Percentiles rank a stretch among this genome's conserved stretches.
Conservation (phyloP, 352 stramenopile genomes). For the Thalassiosira exigua region DNA sequence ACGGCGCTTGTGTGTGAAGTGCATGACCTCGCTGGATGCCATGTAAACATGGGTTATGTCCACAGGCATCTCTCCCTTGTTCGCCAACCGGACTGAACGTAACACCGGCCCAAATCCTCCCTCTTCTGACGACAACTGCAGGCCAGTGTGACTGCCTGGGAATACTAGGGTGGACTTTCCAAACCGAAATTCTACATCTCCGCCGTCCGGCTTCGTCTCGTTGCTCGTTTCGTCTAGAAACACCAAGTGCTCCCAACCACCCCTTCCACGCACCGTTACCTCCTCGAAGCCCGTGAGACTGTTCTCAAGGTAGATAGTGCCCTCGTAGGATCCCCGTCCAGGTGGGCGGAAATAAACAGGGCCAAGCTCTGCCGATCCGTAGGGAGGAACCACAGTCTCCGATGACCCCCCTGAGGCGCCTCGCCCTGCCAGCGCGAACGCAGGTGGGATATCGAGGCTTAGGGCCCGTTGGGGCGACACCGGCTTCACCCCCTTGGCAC, state of each 20-base stretch:
- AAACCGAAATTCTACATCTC: constrained; percentile 79
- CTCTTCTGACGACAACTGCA: background rate
- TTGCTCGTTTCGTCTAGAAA: constrained; percentile 65
- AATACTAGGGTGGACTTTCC: constrained; percentile 76
- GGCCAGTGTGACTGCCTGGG: constrained; percentile 48
- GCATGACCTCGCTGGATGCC: constrained; percentile 59
- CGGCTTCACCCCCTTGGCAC: constrained; percentile 16
- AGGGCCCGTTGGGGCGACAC: constrained; percentile 23
- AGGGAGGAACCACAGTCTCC: constrained; percentile 78
- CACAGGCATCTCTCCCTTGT: constrained; percentile 67
- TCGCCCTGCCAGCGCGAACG: constrained; percentile 77
- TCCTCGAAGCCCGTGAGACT: constrained; percentile 81
- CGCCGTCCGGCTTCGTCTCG: constrained; percentile 45
- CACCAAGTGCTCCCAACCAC: constrained; percentile 72
- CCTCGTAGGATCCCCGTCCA: constrained; percentile 57
- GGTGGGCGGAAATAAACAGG: constrained; percentile 82
- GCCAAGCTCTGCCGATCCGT: constrained; percentile 71
- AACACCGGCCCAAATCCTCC: constrained; percentile 43
- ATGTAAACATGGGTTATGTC: constrained; percentile 62
- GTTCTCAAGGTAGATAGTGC: constrained; percentile 82
- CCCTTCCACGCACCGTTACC: constrained; percentile 67
- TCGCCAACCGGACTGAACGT: constrained; percentile 72
- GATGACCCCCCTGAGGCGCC: constrained; percentile 59
- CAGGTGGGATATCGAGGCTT: constrained; percentile 48
- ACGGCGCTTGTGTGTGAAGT: constrained; percentile 54